phyloP scores from a whole-genome alignment of 2,329 filamentous ascomycete species.

The Ceratocystis destructans region DNA sequence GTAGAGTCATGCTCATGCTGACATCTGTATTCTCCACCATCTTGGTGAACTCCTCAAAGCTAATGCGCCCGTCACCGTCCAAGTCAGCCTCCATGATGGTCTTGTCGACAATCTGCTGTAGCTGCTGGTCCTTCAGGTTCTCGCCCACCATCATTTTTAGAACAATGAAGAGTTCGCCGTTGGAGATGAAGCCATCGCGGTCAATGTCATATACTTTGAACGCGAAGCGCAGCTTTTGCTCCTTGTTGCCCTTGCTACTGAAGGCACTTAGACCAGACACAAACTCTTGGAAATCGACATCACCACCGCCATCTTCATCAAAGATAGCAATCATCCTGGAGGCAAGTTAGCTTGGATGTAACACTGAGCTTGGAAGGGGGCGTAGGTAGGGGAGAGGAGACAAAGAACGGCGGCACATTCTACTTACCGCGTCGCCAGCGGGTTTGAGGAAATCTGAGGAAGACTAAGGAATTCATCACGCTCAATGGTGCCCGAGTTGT shows the following conservation, averaged over 20 bases:
- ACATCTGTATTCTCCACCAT: slow-evolving; percentile 94
- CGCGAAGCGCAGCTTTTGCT: slow-evolving; percentile 93
- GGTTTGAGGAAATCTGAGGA: slow-evolving; percentile 95
- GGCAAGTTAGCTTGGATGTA: background rate
- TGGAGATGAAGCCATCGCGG: slow-evolving; percentile 95
- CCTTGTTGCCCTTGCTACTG: slow-evolving; percentile 96
- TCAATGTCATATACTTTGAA: slow-evolving; percentile 99
- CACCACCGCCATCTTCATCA: slow-evolving; percentile 93
- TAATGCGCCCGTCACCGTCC: slow-evolving; percentile 93
- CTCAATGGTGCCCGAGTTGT: slow-evolving; percentile 96
- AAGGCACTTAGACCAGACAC: slow-evolving; percentile 91
- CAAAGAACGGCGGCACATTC: background rate
- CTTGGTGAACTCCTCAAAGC: slow-evolving; percentile 96
- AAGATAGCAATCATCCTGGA: slow-evolving; percentile 95
- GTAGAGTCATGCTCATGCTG: slow-evolving; percentile 61
- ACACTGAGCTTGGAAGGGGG: background rate
- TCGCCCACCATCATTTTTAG: slow-evolving; percentile 99
- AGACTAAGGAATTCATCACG: slow-evolving; percentile 95
- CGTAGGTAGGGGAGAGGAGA: background rate
- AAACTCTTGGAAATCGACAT: slow-evolving; percentile 98
- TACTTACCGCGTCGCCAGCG: slow-evolving; percentile 73
- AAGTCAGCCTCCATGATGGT: slow-evolving; percentile 99
- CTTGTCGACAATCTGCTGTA: slow-evolving; percentile 99
- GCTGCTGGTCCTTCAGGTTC: slow-evolving; percentile 96
- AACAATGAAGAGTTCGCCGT: slow-evolving; percentile 97